These are phyloP conservation scores for Geotrichum cucujoidarum DNA, from an alignment of 1,139 yeast genomes.

Conservation along the genomic window DNA sequence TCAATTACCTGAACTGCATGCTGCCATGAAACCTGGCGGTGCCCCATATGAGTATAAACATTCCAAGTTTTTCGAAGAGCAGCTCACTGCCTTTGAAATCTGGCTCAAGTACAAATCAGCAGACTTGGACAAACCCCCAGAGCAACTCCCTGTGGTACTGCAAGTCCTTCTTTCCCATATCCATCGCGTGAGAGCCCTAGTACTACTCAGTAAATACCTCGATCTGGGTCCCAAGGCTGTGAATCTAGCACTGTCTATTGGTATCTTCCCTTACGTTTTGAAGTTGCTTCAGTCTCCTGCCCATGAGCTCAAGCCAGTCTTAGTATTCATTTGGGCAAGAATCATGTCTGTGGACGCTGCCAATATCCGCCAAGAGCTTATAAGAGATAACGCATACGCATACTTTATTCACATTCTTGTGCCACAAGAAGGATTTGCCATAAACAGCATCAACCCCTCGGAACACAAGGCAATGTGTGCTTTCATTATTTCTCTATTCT, in stretches of 20 bases:
- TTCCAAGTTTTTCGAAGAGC: slow-evolving; percentile 92
- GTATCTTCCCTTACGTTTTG: slow-evolving; percentile 91
- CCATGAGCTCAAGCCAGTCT: slow-evolving; percentile 86
- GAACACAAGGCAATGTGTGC: slow-evolving; percentile 97
- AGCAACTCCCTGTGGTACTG: slow-evolving; percentile 86
- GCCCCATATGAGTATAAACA: slow-evolving; percentile 60
- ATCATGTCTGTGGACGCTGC: slow-evolving; percentile 92
- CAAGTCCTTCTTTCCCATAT: slow-evolving; percentile 92
- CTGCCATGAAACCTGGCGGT: slow-evolving; percentile 35
- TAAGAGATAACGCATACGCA: slow-evolving; percentile 86
- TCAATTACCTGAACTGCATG: slow-evolving; percentile 39
- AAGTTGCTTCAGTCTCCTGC: slow-evolving; percentile 92
- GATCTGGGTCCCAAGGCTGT: slow-evolving; percentile 99
- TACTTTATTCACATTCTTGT: slow-evolving; percentile 76
- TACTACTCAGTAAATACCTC: slow-evolving; percentile 73
- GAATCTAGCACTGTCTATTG: slow-evolving; percentile 83
- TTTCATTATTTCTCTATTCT: slow-evolving; percentile 77
- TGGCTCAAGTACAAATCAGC: slow-evolving; percentile 92
- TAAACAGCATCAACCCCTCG: slow-evolving; percentile 39
- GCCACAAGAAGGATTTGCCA: slow-evolving; percentile 41
- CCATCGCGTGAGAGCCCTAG: slow-evolving; percentile 84
- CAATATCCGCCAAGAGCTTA: slow-evolving; percentile 84
- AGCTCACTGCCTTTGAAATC: slow-evolving; percentile 89
- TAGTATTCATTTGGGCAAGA: slow-evolving; percentile 96
- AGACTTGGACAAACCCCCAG: slow-evolving; percentile 70